Evolutionary conservation across 306 rosid species (phyloP), one percentile per base, ranked within the genome.

Genomic region (Cicer arietinum): DNA sequence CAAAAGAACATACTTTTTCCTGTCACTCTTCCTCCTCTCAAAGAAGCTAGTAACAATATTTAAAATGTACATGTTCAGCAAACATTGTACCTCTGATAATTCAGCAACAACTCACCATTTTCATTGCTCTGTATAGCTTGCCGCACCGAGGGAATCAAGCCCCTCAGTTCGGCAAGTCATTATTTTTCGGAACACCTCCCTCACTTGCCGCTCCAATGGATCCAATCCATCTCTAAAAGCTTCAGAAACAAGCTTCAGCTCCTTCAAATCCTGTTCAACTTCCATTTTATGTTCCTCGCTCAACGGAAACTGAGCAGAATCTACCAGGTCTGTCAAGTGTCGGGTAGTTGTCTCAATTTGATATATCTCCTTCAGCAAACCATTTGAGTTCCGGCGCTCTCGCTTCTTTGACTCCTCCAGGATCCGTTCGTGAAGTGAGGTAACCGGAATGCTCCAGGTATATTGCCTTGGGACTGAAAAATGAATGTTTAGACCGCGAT

Each of bases 361-460:
- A 79, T 85, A 79, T 84, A 94, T 94, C 89, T 94, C 98, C 91
- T 80, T 90, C 88, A 94, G 72, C 83, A 94, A 84, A 12, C 93
- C 96, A 45, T 76, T 84, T 14, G 93, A 81, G 82, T 86, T 90
- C 60, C 84, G 82, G 46, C 90, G 89, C 17, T 94, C 98, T 10
- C 93, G 82, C 90, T 85, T 89, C 85, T 83, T 94, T 4, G 96
- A 90, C 75, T 87, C 97, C 71, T 94, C 97, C 46, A 83, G 58
- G 77, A 91, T 94, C 73, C 97, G 83, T 10, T 90, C 96, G 12
- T 90, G 80, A 62, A 91, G 95, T 0, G 78, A 79, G 14, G 76
- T 51, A 67, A 94, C 76, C 0, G 90, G 85, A 30, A 74, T 71
- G 57, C 93, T 80, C 98, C 98, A 91, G 0, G 93, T 30, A 63